Evolutionary conservation across 192 early-diverging fungal genomes (phyloP).

Genomic region (Coemansia nantahalensis): DNA sequence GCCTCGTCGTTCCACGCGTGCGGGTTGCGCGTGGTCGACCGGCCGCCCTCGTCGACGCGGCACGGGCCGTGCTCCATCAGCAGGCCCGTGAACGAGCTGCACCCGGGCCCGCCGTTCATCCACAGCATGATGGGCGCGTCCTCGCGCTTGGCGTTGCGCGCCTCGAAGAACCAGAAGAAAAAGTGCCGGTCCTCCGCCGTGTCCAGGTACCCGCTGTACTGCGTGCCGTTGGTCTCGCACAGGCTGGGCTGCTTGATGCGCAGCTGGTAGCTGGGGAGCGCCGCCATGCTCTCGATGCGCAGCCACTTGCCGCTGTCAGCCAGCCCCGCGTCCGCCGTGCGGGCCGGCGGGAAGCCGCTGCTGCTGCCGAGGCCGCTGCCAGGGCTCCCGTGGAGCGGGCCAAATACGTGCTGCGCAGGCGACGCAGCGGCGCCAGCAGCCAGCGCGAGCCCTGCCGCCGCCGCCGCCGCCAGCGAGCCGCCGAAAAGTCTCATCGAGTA

Average conservation of each 20-base stretch:
- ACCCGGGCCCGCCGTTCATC: conserved; percentile 86
- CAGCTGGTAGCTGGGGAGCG: conserved; percentile 71
- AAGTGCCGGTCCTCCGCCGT: conserved; percentile 72
- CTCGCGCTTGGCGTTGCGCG: conserved; percentile 61
- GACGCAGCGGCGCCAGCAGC: too few relatives aligned
- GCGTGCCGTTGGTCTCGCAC: conserved; percentile 85
- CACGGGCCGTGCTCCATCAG: conserved; percentile 90
- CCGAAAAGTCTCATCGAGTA: too few relatives aligned
- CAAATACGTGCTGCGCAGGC: too few relatives aligned
- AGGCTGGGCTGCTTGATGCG: conserved; percentile 73
- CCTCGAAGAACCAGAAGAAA: conserved; percentile 98
- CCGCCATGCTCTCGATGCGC: conserved; percentile 39
- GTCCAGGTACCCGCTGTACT: conserved; percentile 83
- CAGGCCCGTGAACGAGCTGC: conserved; percentile 73
- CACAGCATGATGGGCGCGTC: conserved; percentile 76
- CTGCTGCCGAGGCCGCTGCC: too few relatives aligned
- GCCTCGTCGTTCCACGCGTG: conserved; percentile 92
- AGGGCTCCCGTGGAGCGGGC: too few relatives aligned
- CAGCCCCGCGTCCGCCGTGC: conserved; percentile 18
- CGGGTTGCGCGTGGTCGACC: conserved; percentile 62
- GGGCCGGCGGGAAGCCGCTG: conserved; percentile 3
- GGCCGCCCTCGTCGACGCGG: conserved; percentile 72
- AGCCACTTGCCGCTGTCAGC: conserved; percentile 23
- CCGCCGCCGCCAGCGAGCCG: too few relatives aligned
- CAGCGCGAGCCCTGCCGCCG: too few relatives aligned